These are phyloP conservation scores for Venturiaceae sp. DNA, from an alignment of 2,329 filamentous ascomycete genomes.

Conservation along the genomic window DNA sequence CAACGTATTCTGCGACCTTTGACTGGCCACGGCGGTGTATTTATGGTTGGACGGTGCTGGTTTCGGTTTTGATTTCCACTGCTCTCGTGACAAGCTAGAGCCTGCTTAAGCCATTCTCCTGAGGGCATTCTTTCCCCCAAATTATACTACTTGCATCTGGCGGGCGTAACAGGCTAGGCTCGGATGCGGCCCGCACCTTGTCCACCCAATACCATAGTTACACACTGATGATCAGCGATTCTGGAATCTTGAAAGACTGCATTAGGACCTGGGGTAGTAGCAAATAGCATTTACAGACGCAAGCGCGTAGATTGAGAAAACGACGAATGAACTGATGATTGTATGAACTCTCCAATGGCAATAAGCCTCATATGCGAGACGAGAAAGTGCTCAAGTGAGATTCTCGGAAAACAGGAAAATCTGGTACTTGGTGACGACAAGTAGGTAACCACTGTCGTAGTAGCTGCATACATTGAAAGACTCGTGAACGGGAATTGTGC, in stretches of 20 bases:
- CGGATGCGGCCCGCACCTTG: constrained; percentile 4
- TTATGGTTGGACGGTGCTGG: background rate
- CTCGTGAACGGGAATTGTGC: background rate
- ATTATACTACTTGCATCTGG: background rate
- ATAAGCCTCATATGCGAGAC: background rate
- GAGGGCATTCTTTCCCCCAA: background rate
- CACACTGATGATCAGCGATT: background rate
- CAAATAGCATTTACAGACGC: background rate
- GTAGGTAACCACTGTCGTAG: background rate
- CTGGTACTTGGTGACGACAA: background rate
- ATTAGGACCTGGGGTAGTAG: background rate
- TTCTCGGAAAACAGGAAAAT: background rate
- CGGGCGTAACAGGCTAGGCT: background rate
- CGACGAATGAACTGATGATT: background rate
- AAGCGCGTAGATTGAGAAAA: background rate
- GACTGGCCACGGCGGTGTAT: background rate
- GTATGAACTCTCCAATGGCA: background rate
- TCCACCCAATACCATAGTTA: background rate
- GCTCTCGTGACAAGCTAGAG: constrained; percentile 6
- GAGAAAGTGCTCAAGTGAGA: background rate
- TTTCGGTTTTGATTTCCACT: background rate
- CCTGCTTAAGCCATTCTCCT: background rate
- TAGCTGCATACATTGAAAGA: background rate
- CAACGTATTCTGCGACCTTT: background rate
- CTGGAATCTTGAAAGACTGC: background rate